These are phyloP conservation scores for Lachancea thermotolerans DNA, from an alignment of 805 yeast species.

Conservation along the genomic window DNA sequence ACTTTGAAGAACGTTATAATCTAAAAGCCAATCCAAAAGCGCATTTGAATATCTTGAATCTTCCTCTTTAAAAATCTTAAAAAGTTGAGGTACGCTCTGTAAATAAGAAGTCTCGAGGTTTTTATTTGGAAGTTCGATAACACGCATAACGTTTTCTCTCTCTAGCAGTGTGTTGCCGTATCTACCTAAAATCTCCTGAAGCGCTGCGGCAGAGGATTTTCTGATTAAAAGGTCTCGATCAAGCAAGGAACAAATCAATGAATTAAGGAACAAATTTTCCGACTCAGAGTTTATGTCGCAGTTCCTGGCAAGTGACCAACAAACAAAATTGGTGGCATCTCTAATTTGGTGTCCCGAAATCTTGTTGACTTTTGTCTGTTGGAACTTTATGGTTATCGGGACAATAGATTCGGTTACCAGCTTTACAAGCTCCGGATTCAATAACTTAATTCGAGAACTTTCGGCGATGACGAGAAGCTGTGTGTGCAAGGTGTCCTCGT, in stretches of 20 bases:
- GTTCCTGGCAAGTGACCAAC: conserved; percentile 65
- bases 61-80: conserved; percentile 15
- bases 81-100: conserved; percentile 29
- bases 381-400: conserved; percentile 45
- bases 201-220: conserved; percentile 77
- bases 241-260: conserved; percentile 51
- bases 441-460: conserved; percentile 17
- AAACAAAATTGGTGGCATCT: conserved; percentile 76
- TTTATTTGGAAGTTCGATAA: conserved; percentile 58
- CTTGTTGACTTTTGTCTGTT: conserved; percentile 46
- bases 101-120: conserved; percentile 37
- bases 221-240: conserved; percentile 72
- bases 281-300: conserved; percentile 2
- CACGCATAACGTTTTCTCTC: conserved; percentile 28
- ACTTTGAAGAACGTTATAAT: conserved; percentile 15
- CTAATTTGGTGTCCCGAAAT: conserved; percentile 63
- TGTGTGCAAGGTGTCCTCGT: conserved; percentile 30
- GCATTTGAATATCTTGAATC: conserved; percentile 16
- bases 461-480: conserved; percentile 34
- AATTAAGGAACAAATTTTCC: conserved; percentile 24
- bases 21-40: conserved; percentile 23
- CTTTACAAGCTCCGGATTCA: conserved; percentile 7
- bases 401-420: conserved; percentile 29
- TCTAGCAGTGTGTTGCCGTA: conserved; percentile 35
- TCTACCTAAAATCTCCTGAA: conserved; percentile 82